phyloP scores from a whole-genome alignment of 2,329 filamentous ascomycete genomes.

The Cucurbitaria berberidis region DNA sequence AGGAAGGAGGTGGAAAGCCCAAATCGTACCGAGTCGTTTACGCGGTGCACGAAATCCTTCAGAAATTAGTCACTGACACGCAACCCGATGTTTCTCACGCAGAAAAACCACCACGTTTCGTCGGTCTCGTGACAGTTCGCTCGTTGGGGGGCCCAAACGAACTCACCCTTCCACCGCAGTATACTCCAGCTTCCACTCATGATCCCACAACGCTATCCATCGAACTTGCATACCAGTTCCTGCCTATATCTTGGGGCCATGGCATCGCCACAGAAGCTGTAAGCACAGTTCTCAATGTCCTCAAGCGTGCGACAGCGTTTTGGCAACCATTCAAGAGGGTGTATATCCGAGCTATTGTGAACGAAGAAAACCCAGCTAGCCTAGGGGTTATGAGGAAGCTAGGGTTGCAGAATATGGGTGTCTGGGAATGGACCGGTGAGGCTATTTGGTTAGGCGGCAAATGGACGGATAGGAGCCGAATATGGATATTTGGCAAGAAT shows the following conservation, averaged over 20 bases:
- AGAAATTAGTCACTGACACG: not conserved
- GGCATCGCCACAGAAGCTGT: slow-evolving; percentile 31
- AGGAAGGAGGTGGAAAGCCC: slow-evolving; percentile 2
- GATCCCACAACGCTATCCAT: slow-evolving; percentile 25
- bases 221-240: slow-evolving; percentile 31
- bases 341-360: slow-evolving; percentile 42
- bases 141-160: slow-evolving; percentile 14
- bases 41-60: slow-evolving; percentile 35
- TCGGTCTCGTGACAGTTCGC: slow-evolving; percentile 33
- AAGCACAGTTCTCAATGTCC: slow-evolving; percentile 29
- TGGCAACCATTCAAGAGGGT: slow-evolving; percentile 36
- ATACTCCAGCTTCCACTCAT: slow-evolving; percentile 15
- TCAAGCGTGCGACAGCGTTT: slow-evolving; percentile 19
- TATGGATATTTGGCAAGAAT: slow-evolving; percentile 35
- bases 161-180: slow-evolving; percentile 19
- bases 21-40: slow-evolving; percentile 34
- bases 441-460: slow-evolving; percentile 30
- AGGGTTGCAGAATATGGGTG: slow-evolving; percentile 32
- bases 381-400: slow-evolving; percentile 40
- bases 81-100: not conserved
- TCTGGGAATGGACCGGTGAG: slow-evolving; percentile 35
- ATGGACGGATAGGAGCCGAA: slow-evolving; percentile 27
- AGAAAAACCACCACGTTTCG: slow-evolving; percentile 12
- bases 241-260: slow-evolving; percentile 30
- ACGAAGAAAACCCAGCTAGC: slow-evolving; percentile 38